Evolutionary conservation across 2,329 filamentous ascomycete species (phyloP), one percentile per base, ranked within the genome.

Genomic region (Aspergillus aculeatus): DNA sequence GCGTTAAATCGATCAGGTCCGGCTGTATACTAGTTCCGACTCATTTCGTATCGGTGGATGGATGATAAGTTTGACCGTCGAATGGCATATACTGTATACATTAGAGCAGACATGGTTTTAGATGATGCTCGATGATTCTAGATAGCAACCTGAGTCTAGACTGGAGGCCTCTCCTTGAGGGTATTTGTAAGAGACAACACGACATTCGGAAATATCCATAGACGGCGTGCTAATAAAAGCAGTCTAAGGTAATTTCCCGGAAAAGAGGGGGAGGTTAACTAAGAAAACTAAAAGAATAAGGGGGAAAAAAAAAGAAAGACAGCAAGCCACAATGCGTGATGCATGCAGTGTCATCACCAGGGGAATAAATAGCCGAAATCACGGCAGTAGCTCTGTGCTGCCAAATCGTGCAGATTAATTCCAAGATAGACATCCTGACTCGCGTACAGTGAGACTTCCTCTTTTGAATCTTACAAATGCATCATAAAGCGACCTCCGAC

Each of bases 311-410:
- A 54, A 21, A 47, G 7, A 4, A 47, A 10, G 7, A 47, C 14
- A 26, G 38, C 24, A 54, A 54, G 52, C 16, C 32, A 31, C 52
- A 10, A 19, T 31, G 52, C 50, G 41, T 48, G 44, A n/a, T 32
- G 53, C 53, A 48, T 48, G 53, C 53, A 35, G 44, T 35, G 44
- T 48, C 23, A 54, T 54, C 41, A 55, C 41, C 47, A 12, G 52
- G n/a, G 11, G 51, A 32, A 54, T 16, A 29, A 35, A 4, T 35
- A 35, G 32, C 32, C 12, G 32, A 16, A 47, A 26, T 55, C 31
- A 24, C 52, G 23, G 21, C 29, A 41, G 24, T 48, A 11, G 23
- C 52, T 6, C 38, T 44, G 16, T 44, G 7, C 16, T 16, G 10
- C 14, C 11, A 16, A 14, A 29, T 12, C 35, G 23, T 47, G 52